These are phyloP conservation scores for Candida maltosa DNA, from an alignment of 805 yeast genomes.

Conservation along the genomic window DNA sequence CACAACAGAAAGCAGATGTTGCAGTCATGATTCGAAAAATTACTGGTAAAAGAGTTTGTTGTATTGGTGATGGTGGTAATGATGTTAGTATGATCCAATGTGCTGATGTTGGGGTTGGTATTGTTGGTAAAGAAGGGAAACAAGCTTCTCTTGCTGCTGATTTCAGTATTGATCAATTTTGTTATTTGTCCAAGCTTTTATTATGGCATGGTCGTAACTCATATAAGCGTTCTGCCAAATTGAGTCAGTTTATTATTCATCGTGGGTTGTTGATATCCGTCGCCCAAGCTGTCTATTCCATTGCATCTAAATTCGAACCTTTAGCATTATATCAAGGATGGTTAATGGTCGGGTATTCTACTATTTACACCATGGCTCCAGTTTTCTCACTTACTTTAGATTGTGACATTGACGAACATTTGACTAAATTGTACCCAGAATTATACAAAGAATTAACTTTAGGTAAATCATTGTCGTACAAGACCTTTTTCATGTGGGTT, in stretches of 20 bases:
- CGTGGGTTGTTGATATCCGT: slow-evolving; percentile 92
- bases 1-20: slow-evolving; percentile 97
- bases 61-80: slow-evolving; percentile 99
- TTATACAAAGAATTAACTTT: slow-evolving; percentile 86
- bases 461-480: slow-evolving; percentile 82
- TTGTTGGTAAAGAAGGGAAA: slow-evolving; percentile 97
- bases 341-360: slow-evolving; percentile 98
- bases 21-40: slow-evolving; percentile 72
- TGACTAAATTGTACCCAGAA: slow-evolving; percentile 91
- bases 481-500: slow-evolving; percentile 90
- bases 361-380: slow-evolving; percentile 97
- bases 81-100: slow-evolving; percentile 99
- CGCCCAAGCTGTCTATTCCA: slow-evolving; percentile 90
- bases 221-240: slow-evolving; percentile 90
- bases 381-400: slow-evolving; percentile 91
- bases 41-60: slow-evolving; percentile 89
- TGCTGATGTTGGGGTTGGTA: slow-evolving; percentile 98
- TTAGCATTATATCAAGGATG: slow-evolving; percentile 93
- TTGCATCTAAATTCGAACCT: slow-evolving; percentile 86
- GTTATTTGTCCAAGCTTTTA: slow-evolving; percentile 78
- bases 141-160: slow-evolving; percentile 98
- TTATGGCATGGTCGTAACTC: slow-evolving; percentile 99
- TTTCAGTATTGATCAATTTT: slow-evolving; percentile 88
- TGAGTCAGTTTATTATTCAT: slow-evolving; percentile 94
- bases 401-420: slow-evolving; percentile 83